phyloP scores from a whole-genome alignment of 257 asterid species.

The Euphrasia confusa region DNA sequence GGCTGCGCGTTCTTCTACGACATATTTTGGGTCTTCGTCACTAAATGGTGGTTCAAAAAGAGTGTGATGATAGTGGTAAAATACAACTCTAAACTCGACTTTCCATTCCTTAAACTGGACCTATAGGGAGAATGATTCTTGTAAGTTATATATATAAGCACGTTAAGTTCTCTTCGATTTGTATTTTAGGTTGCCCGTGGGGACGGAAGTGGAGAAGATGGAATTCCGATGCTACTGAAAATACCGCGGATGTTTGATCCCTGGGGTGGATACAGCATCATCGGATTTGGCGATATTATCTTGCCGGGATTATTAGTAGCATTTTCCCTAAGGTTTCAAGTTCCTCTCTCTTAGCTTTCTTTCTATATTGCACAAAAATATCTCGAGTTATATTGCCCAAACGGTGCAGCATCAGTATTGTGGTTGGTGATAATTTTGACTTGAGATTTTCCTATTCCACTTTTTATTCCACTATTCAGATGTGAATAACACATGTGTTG shows the following conservation, averaged over 20 bases:
- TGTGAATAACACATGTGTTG: too few relatives aligned
- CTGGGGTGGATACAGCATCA: constrained; percentile 92
- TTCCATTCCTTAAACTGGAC: background rate
- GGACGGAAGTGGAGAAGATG: constrained; percentile 94
- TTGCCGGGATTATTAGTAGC: constrained; percentile 86
- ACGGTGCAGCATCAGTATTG: background rate
- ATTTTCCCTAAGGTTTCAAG: constrained; percentile 44
- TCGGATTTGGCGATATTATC: constrained; percentile 90
- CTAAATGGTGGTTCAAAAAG: constrained; percentile 85
- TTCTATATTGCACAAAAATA: background rate
- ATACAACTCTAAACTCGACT: constrained; percentile 17
- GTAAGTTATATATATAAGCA: background rate
- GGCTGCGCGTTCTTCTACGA: constrained; percentile 88
- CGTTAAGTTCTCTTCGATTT: constrained; percentile 11
- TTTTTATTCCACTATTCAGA: too few relatives aligned
- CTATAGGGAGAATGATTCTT: background rate
- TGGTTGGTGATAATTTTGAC: background rate
- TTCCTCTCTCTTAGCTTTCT: background rate
- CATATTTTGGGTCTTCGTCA: constrained; percentile 92
- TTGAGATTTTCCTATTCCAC: background rate
- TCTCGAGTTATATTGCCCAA: background rate
- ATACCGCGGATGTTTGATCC: constrained; percentile 96
- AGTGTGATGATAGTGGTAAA: constrained; percentile 97
- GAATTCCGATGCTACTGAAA: constrained; percentile 88
- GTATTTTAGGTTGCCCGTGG: constrained; percentile 79